A percentile compares a stretch with the other conserved stretches of the same genome.
Conservation (phyloP, 495 filamentous ascomycete genomes). For the Aspergillus affinis region DNA sequence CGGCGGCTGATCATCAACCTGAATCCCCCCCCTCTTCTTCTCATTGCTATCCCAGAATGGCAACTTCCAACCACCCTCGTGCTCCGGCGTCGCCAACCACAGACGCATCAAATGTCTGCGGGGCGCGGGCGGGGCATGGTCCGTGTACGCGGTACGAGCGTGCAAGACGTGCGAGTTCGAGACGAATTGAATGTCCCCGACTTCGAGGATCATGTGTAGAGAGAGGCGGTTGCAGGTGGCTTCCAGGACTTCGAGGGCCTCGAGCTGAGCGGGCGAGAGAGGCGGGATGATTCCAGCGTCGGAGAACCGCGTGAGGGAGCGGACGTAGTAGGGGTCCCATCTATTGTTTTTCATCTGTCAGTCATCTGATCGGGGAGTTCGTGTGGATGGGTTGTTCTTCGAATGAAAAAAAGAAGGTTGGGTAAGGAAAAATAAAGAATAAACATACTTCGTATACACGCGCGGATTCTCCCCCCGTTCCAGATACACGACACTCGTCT, state of each 20-base stretch:
- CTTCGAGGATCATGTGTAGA: conserved; percentile 75
- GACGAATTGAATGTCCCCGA: conserved; percentile 79
- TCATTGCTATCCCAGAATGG: conserved; percentile 77
- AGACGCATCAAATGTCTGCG: conserved; percentile 78
- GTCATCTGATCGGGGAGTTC: neutral
- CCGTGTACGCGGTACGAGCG: conserved; percentile 65
- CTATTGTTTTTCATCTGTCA: conserved; percentile 38
- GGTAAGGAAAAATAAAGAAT: too few species aligned
- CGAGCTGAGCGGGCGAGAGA: conserved; percentile 59
- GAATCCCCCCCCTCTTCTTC: conserved; percentile 84
- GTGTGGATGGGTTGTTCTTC: neutral
- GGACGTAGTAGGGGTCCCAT: conserved; percentile 81
- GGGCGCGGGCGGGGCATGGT: conserved; percentile 62
- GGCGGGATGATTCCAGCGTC: conserved; percentile 65
- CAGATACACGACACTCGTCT: conserved; percentile 71
- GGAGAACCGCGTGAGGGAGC: conserved; percentile 64
- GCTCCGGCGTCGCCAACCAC: conserved; percentile 79
- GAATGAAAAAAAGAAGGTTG: too few species aligned
- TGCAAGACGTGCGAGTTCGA: conserved; percentile 69
- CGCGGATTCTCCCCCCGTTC: conserved; percentile 53
- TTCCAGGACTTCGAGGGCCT: conserved; percentile 66
- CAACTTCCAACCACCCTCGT: conserved; percentile 81
- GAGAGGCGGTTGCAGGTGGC: conserved; percentile 61
- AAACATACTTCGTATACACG: conserved; percentile 54
- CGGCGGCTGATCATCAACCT: conserved; percentile 76